Evolutionary conservation across 192 early-diverging fungal species (phyloP).

Genomic region (Funneliformis geosporum): DNA sequence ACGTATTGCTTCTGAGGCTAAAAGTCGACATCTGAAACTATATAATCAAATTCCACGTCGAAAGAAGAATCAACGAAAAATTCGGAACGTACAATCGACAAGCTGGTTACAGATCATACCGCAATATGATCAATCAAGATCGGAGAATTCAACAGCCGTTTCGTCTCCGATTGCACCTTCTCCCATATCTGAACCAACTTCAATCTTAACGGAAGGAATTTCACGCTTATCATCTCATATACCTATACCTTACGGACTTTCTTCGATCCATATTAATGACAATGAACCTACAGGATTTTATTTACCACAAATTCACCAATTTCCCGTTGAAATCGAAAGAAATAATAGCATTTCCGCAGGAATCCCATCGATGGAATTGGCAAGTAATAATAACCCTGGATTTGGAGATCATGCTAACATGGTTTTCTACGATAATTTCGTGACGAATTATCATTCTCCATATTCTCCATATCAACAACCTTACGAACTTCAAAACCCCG

Average conservation of each 20-base stretch:
- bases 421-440: neutral
- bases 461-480: neutral
- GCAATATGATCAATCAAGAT: neutral
- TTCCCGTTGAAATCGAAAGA: neutral
- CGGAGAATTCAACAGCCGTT: neutral
- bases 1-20: conserved; percentile 11
- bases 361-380: neutral
- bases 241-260: neutral
- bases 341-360: neutral
- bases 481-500: neutral
- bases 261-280: neutral
- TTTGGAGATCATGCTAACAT: neutral
- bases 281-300: neutral
- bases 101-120: neutral
- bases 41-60: neutral
- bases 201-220: neutral
- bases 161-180: neutral
- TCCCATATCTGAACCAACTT: neutral
- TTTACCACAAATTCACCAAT: neutral
- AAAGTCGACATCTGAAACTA: neutral
- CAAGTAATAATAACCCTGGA: neutral
- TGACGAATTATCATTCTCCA: neutral
- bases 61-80: neutral
- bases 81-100: neutral
- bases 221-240: neutral